phyloP scores from a whole-genome alignment of 352 stramenopile species.

The Blastocystis sp. region DNA sequence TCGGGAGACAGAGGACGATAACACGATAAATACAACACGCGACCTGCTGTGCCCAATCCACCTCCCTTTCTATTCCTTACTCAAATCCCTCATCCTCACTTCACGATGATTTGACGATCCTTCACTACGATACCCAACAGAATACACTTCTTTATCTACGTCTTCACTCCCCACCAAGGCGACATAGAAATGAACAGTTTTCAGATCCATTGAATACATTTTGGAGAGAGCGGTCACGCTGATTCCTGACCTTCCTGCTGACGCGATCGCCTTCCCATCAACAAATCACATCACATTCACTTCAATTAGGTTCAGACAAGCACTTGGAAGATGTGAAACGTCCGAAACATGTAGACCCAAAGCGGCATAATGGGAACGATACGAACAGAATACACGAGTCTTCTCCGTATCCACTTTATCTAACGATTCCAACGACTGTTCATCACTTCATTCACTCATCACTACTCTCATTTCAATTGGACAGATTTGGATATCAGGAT shows the following conservation, averaged over 20 bases:
- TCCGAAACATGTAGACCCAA: constrained; percentile 20
- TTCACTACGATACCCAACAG: constrained; percentile 19
- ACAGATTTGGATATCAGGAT: not conserved
- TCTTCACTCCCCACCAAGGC: not conserved
- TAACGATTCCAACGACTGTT: no score
- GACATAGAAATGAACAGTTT: constrained; percentile 36
- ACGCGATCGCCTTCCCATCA: not conserved
- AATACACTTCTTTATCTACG: not conserved
- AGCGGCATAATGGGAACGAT: not conserved
- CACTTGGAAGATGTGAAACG: not conserved
- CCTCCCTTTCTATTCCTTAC: not conserved
- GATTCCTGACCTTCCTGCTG: no score
- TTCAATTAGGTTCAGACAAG: not conserved
- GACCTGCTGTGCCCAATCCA: not conserved
- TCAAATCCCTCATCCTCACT: not conserved
- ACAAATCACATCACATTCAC: not conserved
- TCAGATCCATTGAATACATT: constrained; percentile 15
- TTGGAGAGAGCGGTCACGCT: no score
- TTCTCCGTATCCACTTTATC: not conserved
- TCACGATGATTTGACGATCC: not conserved
- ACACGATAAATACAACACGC: not conserved
- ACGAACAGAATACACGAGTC: not conserved
- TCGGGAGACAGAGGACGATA: not conserved
- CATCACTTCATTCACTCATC: no score
- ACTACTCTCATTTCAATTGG: no score